Conservation (phyloP, 208 protist species). For the Balamuthia mandrillaris region DNA sequence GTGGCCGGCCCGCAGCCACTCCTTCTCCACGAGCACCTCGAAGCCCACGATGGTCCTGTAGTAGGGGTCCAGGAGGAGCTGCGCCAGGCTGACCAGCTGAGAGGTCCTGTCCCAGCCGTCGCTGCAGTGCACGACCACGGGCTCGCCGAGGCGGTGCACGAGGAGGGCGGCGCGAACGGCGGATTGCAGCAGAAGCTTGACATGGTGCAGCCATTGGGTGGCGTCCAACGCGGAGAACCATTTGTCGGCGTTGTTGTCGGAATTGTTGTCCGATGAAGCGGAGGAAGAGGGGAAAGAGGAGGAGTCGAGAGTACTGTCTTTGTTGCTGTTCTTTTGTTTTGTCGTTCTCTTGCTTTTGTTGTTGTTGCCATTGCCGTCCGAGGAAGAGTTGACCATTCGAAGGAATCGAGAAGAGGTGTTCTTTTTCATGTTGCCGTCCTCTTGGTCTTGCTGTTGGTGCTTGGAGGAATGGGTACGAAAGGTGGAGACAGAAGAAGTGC, state of each 20-base stretch:
- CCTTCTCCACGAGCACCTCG: constrained; percentile 88
- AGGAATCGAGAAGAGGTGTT: background rate
- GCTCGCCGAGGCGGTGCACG: constrained; percentile 9
- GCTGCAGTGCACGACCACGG: constrained; percentile 54
- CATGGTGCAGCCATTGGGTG: constrained; percentile 10
- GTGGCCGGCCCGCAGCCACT: constrained; percentile 91
- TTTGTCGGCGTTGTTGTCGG: background rate
- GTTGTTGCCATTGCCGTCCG: too few relatives aligned
- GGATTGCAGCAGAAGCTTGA: background rate
- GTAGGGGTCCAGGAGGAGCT: constrained; percentile 45
- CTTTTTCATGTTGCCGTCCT: background rate
- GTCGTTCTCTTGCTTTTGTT: too few relatives aligned
- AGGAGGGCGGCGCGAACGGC: background rate
- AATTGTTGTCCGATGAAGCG: background rate
- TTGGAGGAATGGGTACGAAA: background rate
- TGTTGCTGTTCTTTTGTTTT: background rate
- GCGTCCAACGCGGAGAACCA: constrained; percentile 13
- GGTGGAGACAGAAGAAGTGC: background rate
- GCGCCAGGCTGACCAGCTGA: constrained; percentile 40
- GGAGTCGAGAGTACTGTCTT: background rate
- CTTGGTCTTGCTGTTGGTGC: background rate
- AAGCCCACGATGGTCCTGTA: constrained; percentile 73
- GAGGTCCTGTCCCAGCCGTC: constrained; percentile 95
- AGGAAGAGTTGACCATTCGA: background rate
- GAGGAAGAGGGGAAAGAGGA: background rate